Evolutionary conservation across 1,284 basidiomycete species (phyloP), one percentile per base, ranked within the genome.

Genomic region (Somion occarium): DNA sequence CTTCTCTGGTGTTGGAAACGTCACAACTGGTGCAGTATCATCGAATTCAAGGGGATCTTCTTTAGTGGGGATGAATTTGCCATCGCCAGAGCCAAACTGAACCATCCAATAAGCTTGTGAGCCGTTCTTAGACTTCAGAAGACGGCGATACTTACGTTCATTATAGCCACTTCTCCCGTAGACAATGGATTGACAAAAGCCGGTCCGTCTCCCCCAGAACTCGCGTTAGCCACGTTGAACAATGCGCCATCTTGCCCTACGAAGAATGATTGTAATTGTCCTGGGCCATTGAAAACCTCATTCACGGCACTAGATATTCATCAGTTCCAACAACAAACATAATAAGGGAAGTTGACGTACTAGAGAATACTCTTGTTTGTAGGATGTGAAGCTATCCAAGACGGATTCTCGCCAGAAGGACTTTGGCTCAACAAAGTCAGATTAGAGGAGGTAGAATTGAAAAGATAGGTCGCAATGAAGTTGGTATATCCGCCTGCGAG

Each of bases 291-390:
- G n/a, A n/a, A n/a, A n/a, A n/a, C n/a, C 60, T 84, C 78, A 58
- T 87, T 85, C 9, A 72, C 69, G 12, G 81, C 76, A 61, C 84
- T 86, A n/a, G n/a, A n/a, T n/a, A n/a, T n/a, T n/a, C n/a, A n/a
- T n/a, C 30, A 9, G 38, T 12, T 25, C 34, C 20, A 3, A 34
- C 18, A 20, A 1, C 1, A 7, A 15, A 23, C n/a, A 5, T 18
- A 24, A 18, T 19, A 13, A 30, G 24, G 27, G 26, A n/a, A n/a
- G n/a, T n/a, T n/a, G n/a, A 61, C 69, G 30, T 54, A 83, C 83
- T 86, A 85, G 41, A 87, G 69, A 37, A 83, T 70, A 57, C 70
- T 78, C 25, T 64, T 68, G 59, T 83, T 80, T 18, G 69, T 73
- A 1, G 78, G 79, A 58, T 81, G 74, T 2, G 63, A 60, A 12